These are phyloP conservation scores for Colletotrichum sojae DNA, from an alignment of 2,329 filamentous ascomycete genomes.

Conservation along the genomic window DNA sequence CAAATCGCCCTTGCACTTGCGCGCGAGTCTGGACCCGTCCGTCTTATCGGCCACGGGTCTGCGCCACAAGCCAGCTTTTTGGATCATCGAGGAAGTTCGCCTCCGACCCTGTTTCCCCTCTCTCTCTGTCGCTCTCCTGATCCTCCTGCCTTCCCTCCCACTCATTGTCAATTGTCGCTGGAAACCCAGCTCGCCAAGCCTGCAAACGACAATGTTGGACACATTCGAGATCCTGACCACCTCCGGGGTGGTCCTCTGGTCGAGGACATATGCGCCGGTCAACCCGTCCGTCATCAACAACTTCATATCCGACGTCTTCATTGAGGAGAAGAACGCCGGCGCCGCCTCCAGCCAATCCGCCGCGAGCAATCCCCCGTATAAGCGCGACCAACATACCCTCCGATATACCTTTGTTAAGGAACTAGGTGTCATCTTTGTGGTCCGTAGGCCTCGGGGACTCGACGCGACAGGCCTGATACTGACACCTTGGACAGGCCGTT, in stretches of 20 bases:
- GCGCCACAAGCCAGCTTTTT: constrained; percentile 39
- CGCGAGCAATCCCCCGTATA: constrained; percentile 80
- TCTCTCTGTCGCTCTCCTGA: neutral
- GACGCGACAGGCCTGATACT: constrained; percentile 25
- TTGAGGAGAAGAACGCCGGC: constrained; percentile 85
- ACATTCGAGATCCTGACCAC: constrained; percentile 97
- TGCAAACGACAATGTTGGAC: constrained; percentile 83
- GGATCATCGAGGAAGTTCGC: constrained; percentile 34
- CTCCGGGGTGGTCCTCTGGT: constrained; percentile 97
- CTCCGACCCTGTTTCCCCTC: constrained; percentile 14
- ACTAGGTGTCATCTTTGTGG: constrained; percentile 94
- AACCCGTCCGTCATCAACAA: constrained; percentile 90
- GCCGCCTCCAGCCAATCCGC: constrained; percentile 73
- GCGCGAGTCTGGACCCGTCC: constrained; percentile 12
- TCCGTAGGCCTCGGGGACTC: constrained; percentile 52
- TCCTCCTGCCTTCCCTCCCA: neutral
- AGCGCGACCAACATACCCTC: constrained; percentile 92
- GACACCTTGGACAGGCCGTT: constrained; percentile 76
- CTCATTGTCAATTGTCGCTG: constrained; percentile 13
- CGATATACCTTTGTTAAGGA: constrained; percentile 97
- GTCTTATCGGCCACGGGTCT: constrained; percentile 33
- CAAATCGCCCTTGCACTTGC: neutral
- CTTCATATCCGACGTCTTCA: constrained; percentile 97
- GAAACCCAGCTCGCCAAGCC: constrained; percentile 1
- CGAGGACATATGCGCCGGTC: constrained; percentile 84